Base-by-base conservation (phyloP, 176 grass and related monocot genomes). In the Rhynchospora tenuis region DNA sequence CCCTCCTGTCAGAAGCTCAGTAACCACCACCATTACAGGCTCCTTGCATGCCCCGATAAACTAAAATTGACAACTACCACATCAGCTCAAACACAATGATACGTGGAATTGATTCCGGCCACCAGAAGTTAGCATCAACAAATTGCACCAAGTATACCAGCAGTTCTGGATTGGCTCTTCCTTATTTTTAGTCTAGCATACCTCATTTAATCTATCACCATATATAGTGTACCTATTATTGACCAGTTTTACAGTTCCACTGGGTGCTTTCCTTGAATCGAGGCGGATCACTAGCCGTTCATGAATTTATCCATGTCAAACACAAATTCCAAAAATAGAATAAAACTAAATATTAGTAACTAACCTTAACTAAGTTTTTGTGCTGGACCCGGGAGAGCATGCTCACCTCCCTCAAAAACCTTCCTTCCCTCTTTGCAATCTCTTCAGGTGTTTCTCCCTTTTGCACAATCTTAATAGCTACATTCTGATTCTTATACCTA, bases 281-380 rank as follows among this genome's bases (percentile, higher is more conserved):
- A 48, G 42, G 43, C 22, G 5, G 3, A 13, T 24, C 24, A 47
- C 12, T 47, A 46, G 38, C 8, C 1, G n/a, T 13, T 24, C 24
- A 24, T 3, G 0, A 77, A 31, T 33, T 56, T 76, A 55, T 12
- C 13, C 23, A 88, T n/a, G 55, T 59, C 46, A 57, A 17, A 83
- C 54, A 56, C 55, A 81, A 55, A 80, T 16, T 62, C 66, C 45
- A 65, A 75, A 43, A 68, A 70, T 87, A 72, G 54, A 55, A 81
- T 61, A 19, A 44, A 66, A 83, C 15, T 59, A 23, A 73, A 67
- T 17, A 75, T 74, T 83, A 55, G 27, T 73, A 76, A 64, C 57
- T 54, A 62, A 98, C 96, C 96, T 95, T 95, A 59, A 98, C 93
- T 29, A 98, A 90, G 86, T 95, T 98, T 82, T 95, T 98, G 86